Evolutionary conservation across 805 yeast genomes (phyloP).

Genomic region (Candida krabiensis): DNA sequence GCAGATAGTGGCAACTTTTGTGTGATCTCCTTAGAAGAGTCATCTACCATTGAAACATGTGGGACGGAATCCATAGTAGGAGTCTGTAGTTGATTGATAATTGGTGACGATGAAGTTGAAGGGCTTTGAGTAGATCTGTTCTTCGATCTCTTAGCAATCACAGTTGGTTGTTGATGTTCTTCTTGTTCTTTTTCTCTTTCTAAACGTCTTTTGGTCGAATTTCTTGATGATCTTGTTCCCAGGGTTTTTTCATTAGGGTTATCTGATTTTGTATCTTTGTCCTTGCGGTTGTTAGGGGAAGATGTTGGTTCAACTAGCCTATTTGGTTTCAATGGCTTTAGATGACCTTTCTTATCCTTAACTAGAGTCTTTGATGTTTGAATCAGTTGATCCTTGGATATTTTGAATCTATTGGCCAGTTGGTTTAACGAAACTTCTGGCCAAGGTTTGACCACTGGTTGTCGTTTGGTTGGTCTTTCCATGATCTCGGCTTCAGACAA

Average conservation of each 20-base stretch:
- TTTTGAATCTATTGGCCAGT: conserved; percentile 27
- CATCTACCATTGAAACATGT: no score
- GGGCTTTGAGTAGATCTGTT: background rate
- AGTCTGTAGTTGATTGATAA: background rate
- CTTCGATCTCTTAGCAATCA: background rate
- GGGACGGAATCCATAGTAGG: no score
- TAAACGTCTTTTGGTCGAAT: conserved; percentile 16
- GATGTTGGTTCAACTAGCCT: background rate
- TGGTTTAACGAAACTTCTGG: conserved; percentile 30
- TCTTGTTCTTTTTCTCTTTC: conserved; percentile 6
- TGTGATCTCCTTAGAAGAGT: no score
- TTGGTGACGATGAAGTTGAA: background rate
- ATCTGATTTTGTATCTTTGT: background rate
- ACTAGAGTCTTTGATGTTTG: conserved; percentile 14
- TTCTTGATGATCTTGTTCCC: conserved; percentile 14
- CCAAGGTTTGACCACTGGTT: conserved; percentile 28
- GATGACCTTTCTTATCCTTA: conserved; percentile 14
- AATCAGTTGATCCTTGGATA: conserved; percentile 22
- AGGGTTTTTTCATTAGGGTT: background rate
- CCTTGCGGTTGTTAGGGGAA: conserved; percentile 3
- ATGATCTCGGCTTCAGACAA: conserved; percentile 20
- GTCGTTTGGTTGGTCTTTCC: conserved; percentile 20
- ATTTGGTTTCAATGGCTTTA: conserved; percentile 21
- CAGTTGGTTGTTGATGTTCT: background rate
- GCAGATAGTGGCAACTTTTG: no score